Evolutionary conservation across 139 green algal genomes (phyloP).

Genomic region (Asterochloris sp.): DNA sequence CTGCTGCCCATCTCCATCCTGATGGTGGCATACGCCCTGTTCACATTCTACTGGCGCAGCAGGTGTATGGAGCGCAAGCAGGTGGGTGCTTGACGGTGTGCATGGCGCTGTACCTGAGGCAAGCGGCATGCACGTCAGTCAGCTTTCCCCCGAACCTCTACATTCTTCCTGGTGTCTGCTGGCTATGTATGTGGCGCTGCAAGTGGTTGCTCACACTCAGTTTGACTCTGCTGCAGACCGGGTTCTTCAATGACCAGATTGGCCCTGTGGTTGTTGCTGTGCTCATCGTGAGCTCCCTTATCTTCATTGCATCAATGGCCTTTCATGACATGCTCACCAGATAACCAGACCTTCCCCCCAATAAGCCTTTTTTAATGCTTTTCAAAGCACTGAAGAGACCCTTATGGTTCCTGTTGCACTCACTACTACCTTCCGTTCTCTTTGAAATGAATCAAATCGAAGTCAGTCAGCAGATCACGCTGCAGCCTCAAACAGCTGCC

Average conservation of each 20-base stretch:
- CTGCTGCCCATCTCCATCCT: constrained; percentile 76
- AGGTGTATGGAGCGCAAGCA: constrained; percentile 76
- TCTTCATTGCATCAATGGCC: constrained; percentile 10
- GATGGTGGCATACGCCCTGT: constrained; percentile 75
- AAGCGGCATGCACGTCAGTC: neutral
- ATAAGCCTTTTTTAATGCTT: no score
- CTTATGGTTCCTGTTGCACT: no score
- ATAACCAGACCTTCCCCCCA: no score
- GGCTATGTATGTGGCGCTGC: neutral
- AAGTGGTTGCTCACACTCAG: neutral
- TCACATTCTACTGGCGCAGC: constrained; percentile 73
- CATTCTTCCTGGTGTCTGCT: neutral
- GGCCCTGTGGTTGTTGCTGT: constrained; percentile 62
- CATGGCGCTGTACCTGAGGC: neutral
- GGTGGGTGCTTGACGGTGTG: constrained; percentile 27
- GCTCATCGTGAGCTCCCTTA: constrained; percentile 60
- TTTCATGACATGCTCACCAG: no score
- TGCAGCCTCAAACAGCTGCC: neutral
- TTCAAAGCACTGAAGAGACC: no score
- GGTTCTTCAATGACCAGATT: constrained; percentile 78
- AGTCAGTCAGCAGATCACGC: neutral
- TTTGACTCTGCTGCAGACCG: constrained; percentile 47
- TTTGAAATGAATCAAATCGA: no score
- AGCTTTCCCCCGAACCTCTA: neutral
- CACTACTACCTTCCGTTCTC: no score